phyloP scores from a whole-genome alignment of 495 filamentous ascomycete species.

The Hyphodiscus hymeniophilus region DNA sequence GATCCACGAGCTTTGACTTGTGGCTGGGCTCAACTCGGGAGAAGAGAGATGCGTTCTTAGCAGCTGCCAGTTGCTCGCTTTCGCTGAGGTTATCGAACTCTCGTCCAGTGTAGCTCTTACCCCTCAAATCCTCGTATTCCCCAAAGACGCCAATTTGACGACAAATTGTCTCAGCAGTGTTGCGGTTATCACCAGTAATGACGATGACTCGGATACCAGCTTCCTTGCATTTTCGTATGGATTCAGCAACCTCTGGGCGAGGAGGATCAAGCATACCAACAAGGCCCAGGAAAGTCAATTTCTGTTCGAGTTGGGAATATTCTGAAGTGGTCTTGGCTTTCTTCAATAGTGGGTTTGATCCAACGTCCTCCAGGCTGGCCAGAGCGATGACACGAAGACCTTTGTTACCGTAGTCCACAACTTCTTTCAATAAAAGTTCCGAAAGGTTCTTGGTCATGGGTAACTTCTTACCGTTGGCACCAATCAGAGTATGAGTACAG shows the following conservation, averaged over 20 bases:
- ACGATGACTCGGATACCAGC: slow-evolving; percentile 97
- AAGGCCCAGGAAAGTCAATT: slow-evolving; percentile 88
- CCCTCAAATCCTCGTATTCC: slow-evolving; percentile 67
- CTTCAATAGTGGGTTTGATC: slow-evolving; percentile 57
- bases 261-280: slow-evolving; percentile 97
- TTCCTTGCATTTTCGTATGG: slow-evolving; percentile 80
- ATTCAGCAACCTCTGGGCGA: slow-evolving; percentile 81
- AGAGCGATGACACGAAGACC: slow-evolving; percentile 94
- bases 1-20: slow-evolving; percentile 93
- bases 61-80: slow-evolving; percentile 70
- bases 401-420: slow-evolving; percentile 82
- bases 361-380: slow-evolving; percentile 67
- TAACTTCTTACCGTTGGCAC: slow-evolving; percentile 65
- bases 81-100: slow-evolving; percentile 86
- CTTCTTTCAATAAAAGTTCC: slow-evolving; percentile 61
- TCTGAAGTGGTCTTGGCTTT: slow-evolving; percentile 74
- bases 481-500: slow-evolving; percentile 71
- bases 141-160: slow-evolving; percentile 94
- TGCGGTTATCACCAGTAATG: slow-evolving; percentile 95
- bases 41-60: slow-evolving; percentile 82
- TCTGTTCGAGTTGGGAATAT: slow-evolving; percentile 81
- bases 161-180: slow-evolving; percentile 96
- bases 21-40: slow-evolving; percentile 94
- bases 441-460: slow-evolving; percentile 56
- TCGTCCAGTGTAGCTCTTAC: slow-evolving; percentile 91